Base-by-base conservation (phyloP, 2,329 filamentous ascomycete species). In the Ophiostoma montium region DNA sequence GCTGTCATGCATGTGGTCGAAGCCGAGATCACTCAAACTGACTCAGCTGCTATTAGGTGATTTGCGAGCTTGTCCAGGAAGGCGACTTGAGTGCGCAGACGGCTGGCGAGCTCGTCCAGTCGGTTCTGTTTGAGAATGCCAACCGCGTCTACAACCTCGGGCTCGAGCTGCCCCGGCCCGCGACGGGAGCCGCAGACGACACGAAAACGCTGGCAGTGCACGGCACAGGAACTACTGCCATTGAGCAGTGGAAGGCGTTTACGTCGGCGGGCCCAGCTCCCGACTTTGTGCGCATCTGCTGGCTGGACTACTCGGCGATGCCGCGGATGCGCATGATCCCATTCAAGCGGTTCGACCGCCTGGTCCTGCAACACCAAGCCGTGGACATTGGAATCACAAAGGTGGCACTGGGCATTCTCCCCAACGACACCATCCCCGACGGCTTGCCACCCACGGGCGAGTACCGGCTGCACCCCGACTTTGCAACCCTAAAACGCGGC, bases 301-400 rank as follows among this genome's bases (percentile, higher is more conserved):
- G 83, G 78, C 68, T 84, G 21, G 86, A 94, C 62, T 82, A 84
- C 62, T 86, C 84, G n/a, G 77, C 78, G 2, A 82, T 75, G 2
- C 62, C 79, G 0, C 74, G 84, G 15, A 72, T 78, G 55, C 75
- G 84, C 3, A 74, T 86, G 53, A 64, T 92, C 2, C 84, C 86
- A 0, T 71, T 84, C 39, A 66, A 69, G 1, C 71, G 73, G 36
- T 75, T 80, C 21, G 59, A 69, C 30, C 67, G 67, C 3, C 63
- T 72, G 6, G 59, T 79, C 0, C 63, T 66, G 16, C 62, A 70
- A 35, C 67, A 70, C 13, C 65, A 68, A 31, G 57, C 70, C 4
- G 60, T 67, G 2, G 59, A 63, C 11, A 67, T 86, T 15, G 74
- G 77, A 5, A 74, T 90, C 51, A 75, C 83, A 1, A 71, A 76